These are phyloP conservation scores for Terfezia boudieri DNA, from an alignment of 495 filamentous ascomycete species.

Conservation along the genomic window DNA sequence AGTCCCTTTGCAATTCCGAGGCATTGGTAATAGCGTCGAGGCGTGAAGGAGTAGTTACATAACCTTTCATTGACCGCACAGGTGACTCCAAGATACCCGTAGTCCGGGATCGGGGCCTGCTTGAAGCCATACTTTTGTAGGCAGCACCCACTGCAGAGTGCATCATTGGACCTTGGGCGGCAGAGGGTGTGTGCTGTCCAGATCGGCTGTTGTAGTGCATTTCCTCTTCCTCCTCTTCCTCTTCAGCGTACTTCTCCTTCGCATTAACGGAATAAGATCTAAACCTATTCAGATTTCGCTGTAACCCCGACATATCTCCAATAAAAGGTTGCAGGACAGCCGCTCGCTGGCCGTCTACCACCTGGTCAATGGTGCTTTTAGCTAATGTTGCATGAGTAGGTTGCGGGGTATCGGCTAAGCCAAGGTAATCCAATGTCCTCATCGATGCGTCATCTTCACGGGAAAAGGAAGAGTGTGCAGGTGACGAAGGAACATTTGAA, in stretches of 20 bases:
- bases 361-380: slow-evolving; percentile 36
- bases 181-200: not conserved
- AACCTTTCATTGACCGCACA: slow-evolving; percentile 46
- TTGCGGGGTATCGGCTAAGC: slow-evolving; percentile 83
- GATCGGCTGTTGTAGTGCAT: not conserved
- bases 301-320: slow-evolving; percentile 51
- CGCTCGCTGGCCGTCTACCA: slow-evolving; percentile 25
- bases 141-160: not conserved
- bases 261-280: slow-evolving; percentile 96
- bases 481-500: slow-evolving; percentile 75
- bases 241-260: slow-evolving; percentile 87
- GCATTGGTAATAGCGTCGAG: slow-evolving; percentile 68
- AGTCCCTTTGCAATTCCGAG: slow-evolving; percentile 39
- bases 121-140: slow-evolving; percentile 26
- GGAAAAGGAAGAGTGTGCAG: slow-evolving; percentile 72
- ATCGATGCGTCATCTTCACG: slow-evolving; percentile 71
- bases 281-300: slow-evolving; percentile 65
- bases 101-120: slow-evolving; percentile 65
- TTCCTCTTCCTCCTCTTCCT: slow-evolving; percentile 72
- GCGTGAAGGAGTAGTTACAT: slow-evolving; percentile 59
- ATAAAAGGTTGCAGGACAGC: slow-evolving; percentile 43
- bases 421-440: slow-evolving; percentile 86
- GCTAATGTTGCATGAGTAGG: slow-evolving; percentile 48
- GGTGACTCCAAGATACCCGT: slow-evolving; percentile 79
- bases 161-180: not conserved